Base-by-base conservation (phyloP, 257 asterid genomes). In the Asclepias syriaca region DNA sequence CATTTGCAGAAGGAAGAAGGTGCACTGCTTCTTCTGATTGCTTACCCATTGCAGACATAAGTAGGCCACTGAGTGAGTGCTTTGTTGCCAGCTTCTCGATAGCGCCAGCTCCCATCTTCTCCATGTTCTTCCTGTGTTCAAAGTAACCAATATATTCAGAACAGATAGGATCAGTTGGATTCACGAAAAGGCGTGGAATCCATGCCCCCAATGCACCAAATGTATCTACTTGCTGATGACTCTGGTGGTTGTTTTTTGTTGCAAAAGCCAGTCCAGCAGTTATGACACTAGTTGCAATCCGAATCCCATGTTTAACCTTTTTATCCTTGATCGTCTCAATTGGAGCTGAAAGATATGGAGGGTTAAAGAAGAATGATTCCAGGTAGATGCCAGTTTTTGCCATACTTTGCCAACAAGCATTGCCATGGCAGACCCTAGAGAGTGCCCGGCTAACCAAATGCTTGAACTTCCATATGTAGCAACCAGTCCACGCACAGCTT, bases 211-310 rank as follows among this genome's bases (percentile, higher is more conserved):
- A 65, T 15, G 82, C 81, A 15, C 15, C 79, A 68, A 92, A 88
- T 1, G 89, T 65, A 55, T 74, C 84, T 14, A 74, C 90, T 2
- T 89, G 75, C 2, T 72, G 81, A 32, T 67, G 74, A 12, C 85
- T 73, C 59, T 67, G 80, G 68, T 74, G 72, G 68, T 85, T 88
- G 63, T 76, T 77, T 74, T 88, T 88, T 78, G 83, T 77, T 2
- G 97, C 99, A 46, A 92, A 60, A 43, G 96, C 98, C 12, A 90
- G 89, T 59, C 96, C 97, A 2, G 99, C 98, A 1, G 97, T 92
- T 32, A 95, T 78, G 7, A 95, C 85, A 34, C 97, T 95, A 46
- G 90, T 87, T 1, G 98, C 98, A 13, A 90, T 69, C 49, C 98
- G 83, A 39, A 92, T 77, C 22, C 98, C 96, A 1, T 85, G 89